phyloP scores from a whole-genome alignment of 352 stramenopile species.

The Globisporangium paddicum region DNA sequence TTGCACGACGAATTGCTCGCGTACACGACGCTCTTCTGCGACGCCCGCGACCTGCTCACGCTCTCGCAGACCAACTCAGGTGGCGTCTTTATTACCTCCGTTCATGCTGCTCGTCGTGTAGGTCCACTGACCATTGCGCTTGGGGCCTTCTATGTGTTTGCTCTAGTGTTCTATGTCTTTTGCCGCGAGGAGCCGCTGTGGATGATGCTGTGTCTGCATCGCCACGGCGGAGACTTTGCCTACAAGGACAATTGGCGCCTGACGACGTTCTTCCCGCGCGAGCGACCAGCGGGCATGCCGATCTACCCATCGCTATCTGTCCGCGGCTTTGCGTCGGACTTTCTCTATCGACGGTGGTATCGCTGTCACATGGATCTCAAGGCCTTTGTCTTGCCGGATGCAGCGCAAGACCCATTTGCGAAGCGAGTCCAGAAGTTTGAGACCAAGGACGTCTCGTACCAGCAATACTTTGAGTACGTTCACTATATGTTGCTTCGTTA shows the following conservation, averaged over 20 bases:
- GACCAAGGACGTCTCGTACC: constrained; percentile 51
- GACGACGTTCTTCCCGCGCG: constrained; percentile 71
- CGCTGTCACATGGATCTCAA: constrained; percentile 73
- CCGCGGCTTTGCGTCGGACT: constrained; percentile 66
- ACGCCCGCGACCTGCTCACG: constrained; percentile 49
- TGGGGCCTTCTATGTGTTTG: background rate
- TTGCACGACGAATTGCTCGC: constrained; percentile 77
- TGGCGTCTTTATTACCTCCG: constrained; percentile 27
- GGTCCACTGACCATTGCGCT: background rate
- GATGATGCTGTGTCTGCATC: constrained; percentile 74
- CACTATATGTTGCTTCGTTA: background rate
- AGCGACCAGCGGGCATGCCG: constrained; percentile 18
- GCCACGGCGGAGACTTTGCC: constrained; percentile 63
- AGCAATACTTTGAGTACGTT: constrained; percentile 71
- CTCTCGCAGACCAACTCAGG: constrained; percentile 69
- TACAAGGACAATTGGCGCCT: constrained; percentile 68
- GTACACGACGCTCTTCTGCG: constrained; percentile 74
- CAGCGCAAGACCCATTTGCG: constrained; percentile 38
- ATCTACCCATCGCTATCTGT: constrained; percentile 23
- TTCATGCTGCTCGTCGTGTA: background rate
- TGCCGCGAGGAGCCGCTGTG: constrained; percentile 75
- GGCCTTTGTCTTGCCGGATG: constrained; percentile 40
- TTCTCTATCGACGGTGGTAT: constrained; percentile 84
- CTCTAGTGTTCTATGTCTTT: constrained; percentile 75
- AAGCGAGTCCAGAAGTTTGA: constrained; percentile 52